Percentiles rank a stretch among this genome's conserved stretches.
phyloP scores from a whole-genome alignment of 1,284 basidiomycete genomes.

The Pseudozyma hubeiensis region DNA sequence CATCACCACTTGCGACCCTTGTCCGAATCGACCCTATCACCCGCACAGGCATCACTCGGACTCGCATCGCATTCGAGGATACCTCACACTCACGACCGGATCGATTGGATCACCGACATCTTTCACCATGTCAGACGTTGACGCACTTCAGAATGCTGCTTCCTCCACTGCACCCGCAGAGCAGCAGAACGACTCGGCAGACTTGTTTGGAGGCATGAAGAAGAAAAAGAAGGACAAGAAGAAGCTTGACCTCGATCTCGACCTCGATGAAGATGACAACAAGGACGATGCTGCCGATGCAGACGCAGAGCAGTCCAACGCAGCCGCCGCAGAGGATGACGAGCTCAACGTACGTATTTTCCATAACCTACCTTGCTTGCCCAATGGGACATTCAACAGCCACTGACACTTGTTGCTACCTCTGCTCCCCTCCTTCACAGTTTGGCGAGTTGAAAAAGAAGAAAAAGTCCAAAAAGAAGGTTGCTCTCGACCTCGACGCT shows the following conservation, averaged over 20 bases:
- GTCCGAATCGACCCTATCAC: no score
- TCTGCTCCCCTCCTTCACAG: slow-evolving; percentile 45
- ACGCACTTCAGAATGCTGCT: slow-evolving; percentile 26
- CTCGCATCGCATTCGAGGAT: not conserved
- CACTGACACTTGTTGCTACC: not conserved
- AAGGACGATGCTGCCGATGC: slow-evolving; percentile 56
- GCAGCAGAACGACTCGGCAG: slow-evolving; percentile 76
- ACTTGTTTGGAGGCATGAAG: slow-evolving; percentile 87
- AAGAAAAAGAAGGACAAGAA: slow-evolving; percentile 91
- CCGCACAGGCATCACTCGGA: not conserved
- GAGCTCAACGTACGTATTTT: slow-evolving; percentile 66
- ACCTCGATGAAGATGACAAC: slow-evolving; percentile 49
- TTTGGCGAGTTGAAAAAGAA: slow-evolving; percentile 74
- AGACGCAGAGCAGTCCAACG: slow-evolving; percentile 39
- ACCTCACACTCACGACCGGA: not conserved
- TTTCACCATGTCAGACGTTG: slow-evolving; percentile 30
- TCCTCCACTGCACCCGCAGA: slow-evolving; percentile 19
- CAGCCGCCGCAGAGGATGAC: slow-evolving; percentile 54
- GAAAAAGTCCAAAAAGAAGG: slow-evolving; percentile 69
- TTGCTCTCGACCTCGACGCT: slow-evolving; percentile 68
- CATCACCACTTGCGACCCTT: not conserved
- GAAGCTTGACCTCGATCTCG: slow-evolving; percentile 79
- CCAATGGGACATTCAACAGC: no score
- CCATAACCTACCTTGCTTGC: not conserved
- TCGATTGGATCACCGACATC: not conserved